phyloP scores from a whole-genome alignment of 1,284 basidiomycete species.

The Moesziomyces sp. region DNA sequence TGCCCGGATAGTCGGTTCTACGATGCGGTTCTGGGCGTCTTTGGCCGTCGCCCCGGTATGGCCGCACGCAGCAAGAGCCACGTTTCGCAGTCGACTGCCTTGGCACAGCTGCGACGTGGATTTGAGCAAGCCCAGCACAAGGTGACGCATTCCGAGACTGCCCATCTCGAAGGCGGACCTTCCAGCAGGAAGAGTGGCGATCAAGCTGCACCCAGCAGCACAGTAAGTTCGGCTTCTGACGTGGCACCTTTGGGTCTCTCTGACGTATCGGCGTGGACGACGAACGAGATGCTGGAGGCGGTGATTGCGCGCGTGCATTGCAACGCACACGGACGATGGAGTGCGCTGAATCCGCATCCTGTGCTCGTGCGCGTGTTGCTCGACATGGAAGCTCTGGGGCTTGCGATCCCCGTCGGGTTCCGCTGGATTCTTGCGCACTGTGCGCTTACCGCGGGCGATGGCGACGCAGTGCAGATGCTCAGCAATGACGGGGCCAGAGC shows the following conservation, averaged over 20 bases:
- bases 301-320: conserved; percentile 10
- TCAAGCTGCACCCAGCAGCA: too few species aligned
- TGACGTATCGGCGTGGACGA: not conserved
- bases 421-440: conserved; percentile 31
- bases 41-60: conserved; percentile 40
- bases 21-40: conserved; percentile 32
- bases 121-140: conserved; percentile 8
- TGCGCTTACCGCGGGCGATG: not conserved
- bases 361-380: conserved; percentile 30
- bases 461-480: not conserved
- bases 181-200: too few species aligned
- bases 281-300: conserved; percentile 5
- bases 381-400: conserved; percentile 29
- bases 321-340: conserved; percentile 33
- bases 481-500: not conserved
- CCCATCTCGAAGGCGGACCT: too few species aligned
- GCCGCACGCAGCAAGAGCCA: conserved; percentile 20
- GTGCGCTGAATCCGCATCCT: conserved; percentile 17
- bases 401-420: conserved; percentile 31
- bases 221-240: too few species aligned
- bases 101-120: conserved; percentile 24
- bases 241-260: too few species aligned
- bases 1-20: conserved; percentile 37
- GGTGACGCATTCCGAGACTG: not conserved
- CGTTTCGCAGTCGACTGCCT: conserved; percentile 11